A percentile compares a stretch with the other conserved stretches of the same genome.
These are phyloP conservation scores for Cyphellophora attinorum DNA, from an alignment of 2,329 filamentous ascomycete species.

Conservation along the genomic window DNA sequence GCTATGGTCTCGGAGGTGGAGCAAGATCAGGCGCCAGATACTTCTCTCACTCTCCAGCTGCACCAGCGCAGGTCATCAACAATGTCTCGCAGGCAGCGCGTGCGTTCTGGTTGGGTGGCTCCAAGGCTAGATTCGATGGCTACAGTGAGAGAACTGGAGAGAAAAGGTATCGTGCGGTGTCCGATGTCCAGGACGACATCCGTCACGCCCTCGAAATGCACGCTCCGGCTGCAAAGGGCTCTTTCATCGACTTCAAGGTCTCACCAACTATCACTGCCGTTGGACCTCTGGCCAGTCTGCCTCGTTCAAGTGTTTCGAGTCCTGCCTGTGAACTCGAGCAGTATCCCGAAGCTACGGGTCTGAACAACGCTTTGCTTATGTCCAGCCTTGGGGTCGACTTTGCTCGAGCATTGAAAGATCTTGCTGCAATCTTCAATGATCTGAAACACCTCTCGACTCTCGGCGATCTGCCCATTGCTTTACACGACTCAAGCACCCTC, in stretches of 20 bases:
- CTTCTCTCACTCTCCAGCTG: constrained; percentile 80
- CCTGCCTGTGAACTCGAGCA: constrained; percentile 23
- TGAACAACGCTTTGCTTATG: constrained; percentile 76
- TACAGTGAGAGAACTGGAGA: constrained; percentile 58
- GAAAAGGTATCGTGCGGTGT: constrained; percentile 71
- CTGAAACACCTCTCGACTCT: constrained; percentile 65
- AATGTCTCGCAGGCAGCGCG: constrained; percentile 92
- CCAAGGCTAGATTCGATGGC: constrained; percentile 81
- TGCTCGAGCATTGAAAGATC: constrained; percentile 72
- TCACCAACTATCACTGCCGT: constrained; percentile 86
- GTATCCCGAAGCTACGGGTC: constrained; percentile 43
- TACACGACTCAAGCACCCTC: constrained; percentile 58
- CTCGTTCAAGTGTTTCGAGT: constrained; percentile 17
- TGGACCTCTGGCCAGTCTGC: constrained; percentile 49
- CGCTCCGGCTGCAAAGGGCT: constrained; percentile 50
- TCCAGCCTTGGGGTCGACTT: constrained; percentile 83
- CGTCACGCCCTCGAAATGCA: constrained; percentile 52
- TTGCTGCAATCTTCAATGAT: constrained; percentile 70
- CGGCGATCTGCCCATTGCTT: constrained; percentile 72
- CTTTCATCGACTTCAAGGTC: constrained; percentile 79
- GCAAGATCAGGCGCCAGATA: constrained; percentile 65
- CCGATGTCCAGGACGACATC: constrained; percentile 62
- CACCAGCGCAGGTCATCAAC: constrained; percentile 81
- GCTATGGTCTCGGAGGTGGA: constrained; percentile 68
- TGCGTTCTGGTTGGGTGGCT: constrained; percentile 83